Conservation (phyloP, 495 filamentous ascomycete genomes). For the Talaromyces adpressus region DNA sequence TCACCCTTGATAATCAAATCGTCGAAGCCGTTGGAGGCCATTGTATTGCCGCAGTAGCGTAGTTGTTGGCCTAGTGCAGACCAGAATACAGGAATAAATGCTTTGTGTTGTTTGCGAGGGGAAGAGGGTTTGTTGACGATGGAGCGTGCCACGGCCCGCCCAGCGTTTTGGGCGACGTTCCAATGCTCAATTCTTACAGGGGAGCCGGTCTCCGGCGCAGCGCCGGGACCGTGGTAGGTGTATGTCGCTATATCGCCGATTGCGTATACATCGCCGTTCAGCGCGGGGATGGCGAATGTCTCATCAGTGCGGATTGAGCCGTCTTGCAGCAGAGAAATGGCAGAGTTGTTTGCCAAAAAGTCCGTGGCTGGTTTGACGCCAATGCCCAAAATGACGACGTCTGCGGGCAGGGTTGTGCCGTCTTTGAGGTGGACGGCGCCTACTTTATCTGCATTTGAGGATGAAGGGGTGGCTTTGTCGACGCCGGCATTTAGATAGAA, state of each 20-base stretch:
- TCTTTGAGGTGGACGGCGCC: conserved; percentile 81
- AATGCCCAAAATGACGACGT: conserved; percentile 84
- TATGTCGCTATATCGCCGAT: conserved; percentile 95
- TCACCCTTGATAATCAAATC: conserved; percentile 72
- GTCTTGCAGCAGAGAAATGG: conserved; percentile 65
- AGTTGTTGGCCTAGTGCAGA: conserved; percentile 83
- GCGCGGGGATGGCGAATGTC: conserved; percentile 62
- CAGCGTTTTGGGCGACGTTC: conserved; percentile 94
- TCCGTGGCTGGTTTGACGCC: conserved; percentile 83
- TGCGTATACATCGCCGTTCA: conserved; percentile 74
- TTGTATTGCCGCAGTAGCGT: conserved; percentile 83
- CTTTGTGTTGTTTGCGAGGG: conserved; percentile 47
- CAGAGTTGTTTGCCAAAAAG: conserved; percentile 67
- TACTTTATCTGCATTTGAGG: conserved; percentile 56
- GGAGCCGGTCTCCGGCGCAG: conserved; percentile 43
- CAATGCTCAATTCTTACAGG: conserved; percentile 85
- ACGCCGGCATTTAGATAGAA: conserved; percentile 78
- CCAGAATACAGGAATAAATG: conserved; percentile 95
- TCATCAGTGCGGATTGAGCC: conserved; percentile 74
- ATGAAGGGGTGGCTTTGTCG: conserved; percentile 68
- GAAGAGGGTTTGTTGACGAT: conserved; percentile 12
- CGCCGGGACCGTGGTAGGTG: conserved; percentile 87
- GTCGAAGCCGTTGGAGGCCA: conserved; percentile 64
- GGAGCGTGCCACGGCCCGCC: conserved; percentile 62
- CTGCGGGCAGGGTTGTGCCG: conserved; percentile 75